Evolutionary conservation across 2,329 filamentous ascomycete species (phyloP).

Genomic region (Pseudovirgaria hyperparasitica): DNA sequence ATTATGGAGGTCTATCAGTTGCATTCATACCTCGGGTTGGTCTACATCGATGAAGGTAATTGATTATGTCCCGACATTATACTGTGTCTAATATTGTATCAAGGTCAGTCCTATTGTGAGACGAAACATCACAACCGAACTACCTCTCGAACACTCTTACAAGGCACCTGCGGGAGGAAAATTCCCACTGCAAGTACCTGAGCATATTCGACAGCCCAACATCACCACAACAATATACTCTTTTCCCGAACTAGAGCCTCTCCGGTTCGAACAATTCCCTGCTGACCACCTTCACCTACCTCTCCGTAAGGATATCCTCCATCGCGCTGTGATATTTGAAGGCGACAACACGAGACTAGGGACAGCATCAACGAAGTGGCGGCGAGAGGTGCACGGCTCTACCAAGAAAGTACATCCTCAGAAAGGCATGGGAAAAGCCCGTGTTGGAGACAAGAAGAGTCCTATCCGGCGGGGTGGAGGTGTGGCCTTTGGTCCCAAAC

Average conservation of each 20-base stretch:
- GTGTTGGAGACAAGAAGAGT: constrained; percentile 67
- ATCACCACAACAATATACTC: constrained; percentile 77
- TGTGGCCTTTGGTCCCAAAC: constrained; percentile 80
- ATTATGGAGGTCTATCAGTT: too few species aligned
- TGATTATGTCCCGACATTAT: too few species aligned
- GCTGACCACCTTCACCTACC: constrained; percentile 76
- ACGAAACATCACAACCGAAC: too few species aligned
- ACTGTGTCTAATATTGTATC: too few species aligned
- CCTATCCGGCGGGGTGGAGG: constrained; percentile 77
- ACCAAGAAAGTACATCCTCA: constrained; percentile 71
- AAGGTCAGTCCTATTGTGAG: too few species aligned
- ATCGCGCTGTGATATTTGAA: constrained; percentile 85
- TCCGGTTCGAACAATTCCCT: constrained; percentile 64
- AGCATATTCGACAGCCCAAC: too few species aligned
- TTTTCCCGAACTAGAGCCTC: constrained; percentile 82
- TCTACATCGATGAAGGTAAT: too few species aligned
- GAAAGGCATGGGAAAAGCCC: constrained; percentile 73
- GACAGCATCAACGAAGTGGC: constrained; percentile 45
- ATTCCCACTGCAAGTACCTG: not conserved
- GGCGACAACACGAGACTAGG: constrained; percentile 80
- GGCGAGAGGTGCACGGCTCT: constrained; percentile 64
- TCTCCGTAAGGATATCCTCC: constrained; percentile 79
- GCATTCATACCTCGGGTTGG: too few species aligned
- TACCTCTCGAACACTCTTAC: too few species aligned
- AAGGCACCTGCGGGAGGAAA: too few species aligned